These are phyloP conservation scores for Saccharomycopsis amapae DNA, from an alignment of 805 yeast genomes.

Conservation along the genomic window DNA sequence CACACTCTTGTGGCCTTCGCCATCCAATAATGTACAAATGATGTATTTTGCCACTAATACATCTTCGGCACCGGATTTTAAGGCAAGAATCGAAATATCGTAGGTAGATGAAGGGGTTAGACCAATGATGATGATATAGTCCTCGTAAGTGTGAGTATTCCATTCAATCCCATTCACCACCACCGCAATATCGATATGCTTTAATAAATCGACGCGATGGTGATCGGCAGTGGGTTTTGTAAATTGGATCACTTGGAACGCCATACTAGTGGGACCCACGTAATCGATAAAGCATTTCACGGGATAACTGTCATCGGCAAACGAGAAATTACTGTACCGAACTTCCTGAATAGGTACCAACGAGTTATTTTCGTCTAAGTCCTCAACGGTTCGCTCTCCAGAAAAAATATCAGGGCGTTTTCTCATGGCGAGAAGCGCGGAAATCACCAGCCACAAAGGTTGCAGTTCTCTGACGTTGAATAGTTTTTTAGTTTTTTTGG, in stretches of 20 bases:
- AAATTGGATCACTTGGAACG: constrained; percentile 41
- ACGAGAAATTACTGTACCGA: constrained; percentile 19
- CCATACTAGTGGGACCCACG: constrained; percentile 45
- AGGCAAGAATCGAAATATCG: constrained; percentile 42
- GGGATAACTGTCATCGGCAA: constrained; percentile 26
- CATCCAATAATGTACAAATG: constrained; percentile 8
- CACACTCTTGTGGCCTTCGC: background rate
- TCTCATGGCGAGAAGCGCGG: constrained; percentile 45
- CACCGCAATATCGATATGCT: constrained; percentile 31
- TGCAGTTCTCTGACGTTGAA: constrained; percentile 28
- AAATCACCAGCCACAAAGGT: constrained; percentile 48
- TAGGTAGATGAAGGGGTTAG: constrained; percentile 59
- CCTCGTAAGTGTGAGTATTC: constrained; percentile 33
- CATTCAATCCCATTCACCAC: constrained; percentile 62
- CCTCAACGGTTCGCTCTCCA: constrained; percentile 29
- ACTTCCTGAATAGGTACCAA: constrained; percentile 20
- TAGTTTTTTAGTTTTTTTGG: constrained; percentile 23
- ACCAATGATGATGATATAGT: constrained; percentile 54
- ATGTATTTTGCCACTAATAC: constrained; percentile 15
- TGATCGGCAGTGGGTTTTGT: constrained; percentile 26
- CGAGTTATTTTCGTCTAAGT: constrained; percentile 14
- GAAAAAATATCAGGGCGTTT: constrained; percentile 38
- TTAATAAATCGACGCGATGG: constrained; percentile 22
- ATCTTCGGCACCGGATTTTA: constrained; percentile 22
- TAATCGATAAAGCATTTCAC: constrained; percentile 36